Base-by-base conservation (phyloP, 306 rosid species). In the Gleditsia sinensis region DNA sequence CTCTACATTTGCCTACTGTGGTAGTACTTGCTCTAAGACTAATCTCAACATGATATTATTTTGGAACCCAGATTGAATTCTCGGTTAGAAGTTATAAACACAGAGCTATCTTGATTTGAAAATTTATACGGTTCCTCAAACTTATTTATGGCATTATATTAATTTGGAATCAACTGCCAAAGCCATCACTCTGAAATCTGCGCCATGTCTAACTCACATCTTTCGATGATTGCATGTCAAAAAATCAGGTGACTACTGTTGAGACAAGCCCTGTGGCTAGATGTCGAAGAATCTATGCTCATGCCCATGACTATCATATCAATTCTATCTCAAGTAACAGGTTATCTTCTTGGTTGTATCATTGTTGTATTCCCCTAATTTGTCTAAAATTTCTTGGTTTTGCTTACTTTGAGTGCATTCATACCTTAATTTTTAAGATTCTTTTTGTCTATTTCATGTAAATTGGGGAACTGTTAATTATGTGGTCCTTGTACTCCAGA, bases 301-400 rank as follows among this genome's bases (percentile, higher is more conserved):
- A 88, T 78, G 93, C 93, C 9, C 93, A 88, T 80, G 93, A 88
- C 69, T 81, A 86, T 81, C 91, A 84, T 78, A 89, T 89, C 69
- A 89, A 88, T 64, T 88, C 93, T 27, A 88, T 88, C 69, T 88
- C 93, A 6, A 86, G 78, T 51, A 88, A 88, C 85, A 88, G 93
- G 93, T 81, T 17, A 74, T 40, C 6, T 4, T 39, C 13, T 67
- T 46, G 27, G 23, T 42, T 2, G 13, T 21, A 64, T 64, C 2
- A 24, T 40, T 39, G 12, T 27, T 23, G 17, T 37, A 20, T 36
- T 37, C 37, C 14, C 40, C 5, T 64, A 39, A 23, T 39, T 40
- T 39, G 36, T 64, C 19, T 27, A 24, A 64, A 24, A n/a, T n/a
- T 61, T 16, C 68, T 61, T 61, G n/a, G 11, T 34, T 19, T 20